A percentile compares a stretch with the other conserved stretches of the same genome.
Conservation (phyloP, 129 eudicot species). For the Escallonia herrerae region DNA sequence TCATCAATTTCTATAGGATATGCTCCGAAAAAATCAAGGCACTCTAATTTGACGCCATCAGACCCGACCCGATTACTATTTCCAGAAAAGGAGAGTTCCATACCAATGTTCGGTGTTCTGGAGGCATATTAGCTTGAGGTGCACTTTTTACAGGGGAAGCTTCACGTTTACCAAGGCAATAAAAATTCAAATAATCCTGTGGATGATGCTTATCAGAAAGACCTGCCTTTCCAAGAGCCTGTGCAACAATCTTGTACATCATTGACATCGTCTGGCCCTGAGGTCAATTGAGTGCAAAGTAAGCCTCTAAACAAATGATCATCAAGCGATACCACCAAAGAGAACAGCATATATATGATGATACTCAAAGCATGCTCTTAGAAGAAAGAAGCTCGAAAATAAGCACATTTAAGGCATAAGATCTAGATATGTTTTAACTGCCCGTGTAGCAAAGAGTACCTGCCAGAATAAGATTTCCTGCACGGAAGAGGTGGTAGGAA, state of each 20-base stretch:
- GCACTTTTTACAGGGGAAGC: conserved; percentile 1
- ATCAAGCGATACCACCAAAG: background rate
- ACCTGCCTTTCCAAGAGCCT: conserved; percentile 21
- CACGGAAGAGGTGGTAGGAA: conserved; percentile 14
- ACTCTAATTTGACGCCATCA: no score
- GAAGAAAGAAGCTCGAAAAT: no score
- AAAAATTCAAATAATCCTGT: conserved; percentile 19
- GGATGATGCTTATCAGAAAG: conserved; percentile 16
- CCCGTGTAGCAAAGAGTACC: background rate
- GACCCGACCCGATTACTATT: background rate
- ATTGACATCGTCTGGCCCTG: conserved; percentile 22
- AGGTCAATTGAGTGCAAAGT: background rate
- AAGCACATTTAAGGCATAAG: background rate
- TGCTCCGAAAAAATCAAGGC: no score
- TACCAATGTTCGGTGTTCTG: conserved; percentile 10
- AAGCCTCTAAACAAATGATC: background rate
- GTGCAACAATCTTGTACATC: conserved; percentile 19
- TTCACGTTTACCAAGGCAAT: conserved; percentile 25
- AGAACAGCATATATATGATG: background rate
- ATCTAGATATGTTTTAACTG: no score
- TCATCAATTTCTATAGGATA: no score
- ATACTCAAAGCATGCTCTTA: no score
- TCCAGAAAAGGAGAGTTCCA: background rate
- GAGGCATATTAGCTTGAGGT: conserved; percentile 1
- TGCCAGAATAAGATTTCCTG: conserved; percentile 21